phyloP scores from a whole-genome alignment of 1,139 yeast genomes.

The Saccharomyces hybrid region DNA sequence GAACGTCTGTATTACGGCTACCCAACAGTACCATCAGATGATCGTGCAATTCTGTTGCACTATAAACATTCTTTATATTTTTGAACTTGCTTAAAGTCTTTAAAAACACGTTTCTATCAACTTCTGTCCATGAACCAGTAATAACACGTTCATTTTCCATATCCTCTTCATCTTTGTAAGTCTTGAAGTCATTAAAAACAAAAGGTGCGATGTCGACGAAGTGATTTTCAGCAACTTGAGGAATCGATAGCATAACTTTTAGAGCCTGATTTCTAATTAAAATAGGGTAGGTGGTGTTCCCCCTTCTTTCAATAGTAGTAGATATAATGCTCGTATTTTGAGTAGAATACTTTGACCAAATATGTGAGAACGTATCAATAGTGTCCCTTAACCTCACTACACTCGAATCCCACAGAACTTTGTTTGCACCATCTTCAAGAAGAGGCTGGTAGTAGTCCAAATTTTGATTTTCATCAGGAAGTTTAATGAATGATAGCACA shows the following conservation, averaged over 20 bases:
- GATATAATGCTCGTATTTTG: conserved; percentile 36
- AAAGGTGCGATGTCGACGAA: conserved; percentile 50
- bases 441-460: conserved; percentile 17
- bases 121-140: conserved; percentile 44
- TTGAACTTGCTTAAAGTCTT: conserved; percentile 59
- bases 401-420: conserved; percentile 28
- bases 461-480: conserved; percentile 16
- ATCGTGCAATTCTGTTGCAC: conserved; percentile 46
- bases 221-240: conserved; percentile 61
- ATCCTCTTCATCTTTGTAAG: conserved; percentile 29
- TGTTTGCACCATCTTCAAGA: conserved; percentile 9
- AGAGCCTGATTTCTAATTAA: conserved; percentile 29
- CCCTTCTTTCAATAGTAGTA: conserved; percentile 34
- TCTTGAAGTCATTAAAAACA: conserved; percentile 34
- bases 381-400: conserved; percentile 36
- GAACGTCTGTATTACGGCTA: conserved; percentile 55
- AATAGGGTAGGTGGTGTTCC: conserved; percentile 30
- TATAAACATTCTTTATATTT: conserved; percentile 48
- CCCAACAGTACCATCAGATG: conserved; percentile 53
- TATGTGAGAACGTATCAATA: conserved; percentile 22
- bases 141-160: conserved; percentile 17
- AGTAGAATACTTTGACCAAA: conserved; percentile 26
- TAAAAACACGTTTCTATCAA: conserved; percentile 55
- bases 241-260: conserved; percentile 44
- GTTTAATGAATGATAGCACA: conserved; percentile 35